phyloP scores from a whole-genome alignment of 2,329 filamentous ascomycete species.

The Chaetomium sp. region DNA sequence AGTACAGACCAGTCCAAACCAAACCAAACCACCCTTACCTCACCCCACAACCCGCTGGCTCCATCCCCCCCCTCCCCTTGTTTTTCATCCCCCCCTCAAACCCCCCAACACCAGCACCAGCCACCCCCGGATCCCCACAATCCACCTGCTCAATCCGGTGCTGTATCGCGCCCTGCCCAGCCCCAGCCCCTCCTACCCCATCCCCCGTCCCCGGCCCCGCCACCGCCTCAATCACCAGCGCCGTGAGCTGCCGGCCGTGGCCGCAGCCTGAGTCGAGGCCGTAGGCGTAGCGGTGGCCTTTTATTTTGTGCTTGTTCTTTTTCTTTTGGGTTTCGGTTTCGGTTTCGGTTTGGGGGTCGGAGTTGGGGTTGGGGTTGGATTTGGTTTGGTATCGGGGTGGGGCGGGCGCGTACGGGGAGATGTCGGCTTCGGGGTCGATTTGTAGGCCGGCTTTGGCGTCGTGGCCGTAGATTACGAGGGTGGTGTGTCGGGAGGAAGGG shows the following conservation, averaged over 20 bases:
- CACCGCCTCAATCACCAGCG: conserved; percentile 68
- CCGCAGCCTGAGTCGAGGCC: conserved; percentile 86
- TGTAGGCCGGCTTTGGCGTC: conserved; percentile 71
- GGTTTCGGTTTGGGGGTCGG: conserved; percentile 6
- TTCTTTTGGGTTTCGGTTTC: conserved; percentile 9
- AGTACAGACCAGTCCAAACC: background rate
- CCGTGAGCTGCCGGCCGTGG: conserved; percentile 73
- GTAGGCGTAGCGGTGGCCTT: conserved; percentile 62
- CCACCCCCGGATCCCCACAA: conserved; percentile 36
- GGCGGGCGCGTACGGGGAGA: conserved; percentile 40
- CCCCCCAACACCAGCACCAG: background rate
- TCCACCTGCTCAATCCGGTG: conserved; percentile 47
- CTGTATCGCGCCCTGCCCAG: conserved; percentile 31
- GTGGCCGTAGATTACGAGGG: conserved; percentile 84
- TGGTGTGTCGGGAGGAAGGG: conserved; percentile 41
- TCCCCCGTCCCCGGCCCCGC: conserved; percentile 17
- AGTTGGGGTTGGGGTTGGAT: no score
- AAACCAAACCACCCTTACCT: background rate
- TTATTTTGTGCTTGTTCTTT: conserved; percentile 35
- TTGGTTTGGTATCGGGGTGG: background rate
- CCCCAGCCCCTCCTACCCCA: conserved; percentile 27
- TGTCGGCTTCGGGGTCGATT: conserved; percentile 27
- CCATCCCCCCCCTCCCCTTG: background rate
- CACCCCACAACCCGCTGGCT: background rate
- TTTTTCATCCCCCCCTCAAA: background rate